Conservation (phyloP, 106 monocot genomes). For the Dioscorea dumetorum region DNA sequence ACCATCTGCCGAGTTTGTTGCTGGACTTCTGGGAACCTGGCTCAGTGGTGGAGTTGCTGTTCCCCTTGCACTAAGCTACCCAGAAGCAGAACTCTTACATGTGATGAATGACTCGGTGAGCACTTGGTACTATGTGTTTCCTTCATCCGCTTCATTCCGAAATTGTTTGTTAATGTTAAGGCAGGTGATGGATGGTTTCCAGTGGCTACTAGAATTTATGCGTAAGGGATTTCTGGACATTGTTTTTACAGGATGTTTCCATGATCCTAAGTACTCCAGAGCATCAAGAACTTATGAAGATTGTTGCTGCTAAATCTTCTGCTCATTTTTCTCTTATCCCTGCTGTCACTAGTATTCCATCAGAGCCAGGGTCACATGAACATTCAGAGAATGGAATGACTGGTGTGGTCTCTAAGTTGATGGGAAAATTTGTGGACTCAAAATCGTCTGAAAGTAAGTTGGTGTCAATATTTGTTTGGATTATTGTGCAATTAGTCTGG, state of each 20-base stretch:
- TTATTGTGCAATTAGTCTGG: no score
- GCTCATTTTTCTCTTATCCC: constrained; percentile 71
- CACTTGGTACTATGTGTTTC: not conserved
- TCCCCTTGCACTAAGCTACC: constrained; percentile 93
- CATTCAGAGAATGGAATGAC: constrained; percentile 12
- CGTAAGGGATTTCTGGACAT: not conserved
- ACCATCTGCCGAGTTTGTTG: constrained; percentile 96
- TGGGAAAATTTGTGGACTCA: constrained; percentile 29
- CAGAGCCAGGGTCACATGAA: constrained; percentile 12
- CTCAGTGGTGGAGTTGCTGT: constrained; percentile 93
- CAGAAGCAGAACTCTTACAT: constrained; percentile 83
- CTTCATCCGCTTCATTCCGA: not conserved
- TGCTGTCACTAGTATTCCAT: constrained; percentile 24
- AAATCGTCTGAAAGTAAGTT: constrained; percentile 36
- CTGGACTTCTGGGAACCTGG: constrained; percentile 85
- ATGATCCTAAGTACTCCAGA: constrained; percentile 83
- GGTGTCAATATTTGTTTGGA: no score
- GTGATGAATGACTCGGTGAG: constrained; percentile 93
- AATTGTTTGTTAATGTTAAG: not conserved
- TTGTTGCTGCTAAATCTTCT: constrained; percentile 63
- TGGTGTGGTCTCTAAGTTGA: constrained; percentile 25
- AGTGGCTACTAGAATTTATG: not conserved
- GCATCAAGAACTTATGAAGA: constrained; percentile 80
- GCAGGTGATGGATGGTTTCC: not conserved
- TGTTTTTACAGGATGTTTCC: constrained; percentile 61